These are phyloP conservation scores for Bipolaris zeicola DNA, from an alignment of 2,329 filamentous ascomycete genomes.

Conservation along the genomic window DNA sequence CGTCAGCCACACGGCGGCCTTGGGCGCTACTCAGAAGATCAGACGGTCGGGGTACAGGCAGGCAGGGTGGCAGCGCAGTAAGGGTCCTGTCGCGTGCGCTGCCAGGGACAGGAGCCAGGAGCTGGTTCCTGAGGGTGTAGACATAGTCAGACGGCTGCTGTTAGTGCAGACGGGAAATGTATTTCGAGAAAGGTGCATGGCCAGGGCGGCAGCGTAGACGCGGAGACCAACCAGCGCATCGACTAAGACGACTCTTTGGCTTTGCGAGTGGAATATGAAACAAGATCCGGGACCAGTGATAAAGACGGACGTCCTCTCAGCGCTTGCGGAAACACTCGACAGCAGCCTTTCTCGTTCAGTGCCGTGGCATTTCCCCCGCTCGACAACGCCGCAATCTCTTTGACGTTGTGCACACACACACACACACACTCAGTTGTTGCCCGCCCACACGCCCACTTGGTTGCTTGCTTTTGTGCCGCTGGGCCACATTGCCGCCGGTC, in stretches of 20 bases:
- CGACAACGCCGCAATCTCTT: background rate
- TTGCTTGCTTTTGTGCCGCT: conserved; percentile 2
- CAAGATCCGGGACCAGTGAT: conserved; percentile 32
- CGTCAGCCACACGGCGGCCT: conserved; percentile 32
- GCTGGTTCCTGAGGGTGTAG: background rate
- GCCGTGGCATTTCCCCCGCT: conserved; percentile 6
- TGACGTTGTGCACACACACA: too few species aligned
- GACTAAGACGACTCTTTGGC: conserved; percentile 22
- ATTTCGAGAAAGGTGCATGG: too few species aligned
- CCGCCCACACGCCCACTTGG: conserved; percentile 11
- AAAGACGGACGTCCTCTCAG: conserved; percentile 33
- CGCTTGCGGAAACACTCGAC: conserved; percentile 33
- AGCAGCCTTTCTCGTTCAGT: conserved; percentile 15
- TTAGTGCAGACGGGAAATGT: background rate
- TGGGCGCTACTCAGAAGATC: conserved; percentile 8
- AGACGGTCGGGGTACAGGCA: conserved; percentile 11
- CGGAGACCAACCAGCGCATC: conserved; percentile 21
- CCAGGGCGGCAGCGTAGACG: conserved; percentile 18
- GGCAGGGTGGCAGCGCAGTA: too few species aligned
- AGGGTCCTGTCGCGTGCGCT: conserved; percentile 27
- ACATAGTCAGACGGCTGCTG: background rate
- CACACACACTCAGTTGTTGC: conserved; percentile 5
- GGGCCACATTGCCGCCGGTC: conserved; percentile 8
- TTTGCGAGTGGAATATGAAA: conserved; percentile 38
- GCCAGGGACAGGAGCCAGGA: conserved; percentile 20